Conservation (phyloP, 306 rosid species). For the Abrus pulchellus region DNA sequence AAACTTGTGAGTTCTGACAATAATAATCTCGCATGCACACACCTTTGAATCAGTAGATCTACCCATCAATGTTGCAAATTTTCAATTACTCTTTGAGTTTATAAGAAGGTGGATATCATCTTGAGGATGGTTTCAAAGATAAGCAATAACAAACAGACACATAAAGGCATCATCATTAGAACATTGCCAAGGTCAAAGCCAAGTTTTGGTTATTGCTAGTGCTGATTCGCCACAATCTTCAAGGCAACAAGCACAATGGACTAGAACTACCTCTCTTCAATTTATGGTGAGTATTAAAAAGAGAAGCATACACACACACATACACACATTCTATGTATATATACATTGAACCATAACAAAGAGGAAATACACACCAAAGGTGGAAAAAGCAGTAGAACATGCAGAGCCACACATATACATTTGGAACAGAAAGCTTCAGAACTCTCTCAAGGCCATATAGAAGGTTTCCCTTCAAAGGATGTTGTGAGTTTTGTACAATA, state of each 20-base stretch:
- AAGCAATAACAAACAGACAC: constrained; percentile 2
- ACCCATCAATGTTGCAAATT: background rate
- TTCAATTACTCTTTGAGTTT: background rate
- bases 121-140: constrained; percentile 30
- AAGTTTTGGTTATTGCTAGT: constrained; percentile 23
- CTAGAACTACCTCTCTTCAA: constrained; percentile 20
- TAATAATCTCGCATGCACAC: background rate
- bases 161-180: constrained; percentile 11
- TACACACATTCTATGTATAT: background rate
- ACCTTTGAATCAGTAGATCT: constrained; percentile 10
- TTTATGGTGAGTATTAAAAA: constrained; percentile 16
- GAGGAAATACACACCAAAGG: constrained; percentile 73
- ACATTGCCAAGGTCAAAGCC: background rate
- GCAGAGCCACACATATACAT: constrained; percentile 98
- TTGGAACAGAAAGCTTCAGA: constrained; percentile 96
- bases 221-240: constrained; percentile 10
- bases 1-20: background rate
- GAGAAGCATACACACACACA: background rate
- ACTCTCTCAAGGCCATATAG: constrained; percentile 90
- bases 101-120: constrained; percentile 26
- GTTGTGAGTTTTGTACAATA: constrained; percentile 89
- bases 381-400: constrained; percentile 98
- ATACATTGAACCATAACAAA: background rate
- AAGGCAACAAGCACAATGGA: constrained; percentile 1
- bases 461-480: constrained; percentile 91